Evolutionary conservation across 208 protist genomes (phyloP).

Genomic region (Crithidia fasciculata): DNA sequence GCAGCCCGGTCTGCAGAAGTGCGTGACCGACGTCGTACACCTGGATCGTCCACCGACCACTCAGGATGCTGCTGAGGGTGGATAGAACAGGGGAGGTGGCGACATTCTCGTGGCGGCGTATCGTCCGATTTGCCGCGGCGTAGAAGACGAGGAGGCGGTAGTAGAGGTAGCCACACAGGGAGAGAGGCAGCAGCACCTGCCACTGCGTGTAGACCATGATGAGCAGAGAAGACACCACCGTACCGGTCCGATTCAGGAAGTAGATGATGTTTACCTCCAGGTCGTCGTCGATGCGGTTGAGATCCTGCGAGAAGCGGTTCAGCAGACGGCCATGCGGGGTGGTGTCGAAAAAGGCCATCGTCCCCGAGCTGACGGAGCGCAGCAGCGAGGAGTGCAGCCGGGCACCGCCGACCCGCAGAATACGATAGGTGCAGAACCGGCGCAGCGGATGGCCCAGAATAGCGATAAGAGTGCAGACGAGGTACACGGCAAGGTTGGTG

Average conservation of each 20-base stretch:
- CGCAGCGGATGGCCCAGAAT: slow-evolving; percentile 8
- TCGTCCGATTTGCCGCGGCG: slow-evolving; percentile 69
- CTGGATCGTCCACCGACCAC: slow-evolving; percentile 79
- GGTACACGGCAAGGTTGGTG: slow-evolving; percentile 15
- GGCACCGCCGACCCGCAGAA: slow-evolving; percentile 36
- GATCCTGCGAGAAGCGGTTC: slow-evolving; percentile 82
- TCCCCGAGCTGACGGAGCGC: slow-evolving; percentile 43
- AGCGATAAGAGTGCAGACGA: neutral
- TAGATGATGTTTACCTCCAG: slow-evolving; percentile 48
- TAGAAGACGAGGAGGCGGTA: slow-evolving; percentile 91
- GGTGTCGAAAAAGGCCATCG: slow-evolving; percentile 57
- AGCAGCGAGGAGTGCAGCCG: slow-evolving; percentile 55
- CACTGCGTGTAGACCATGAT: slow-evolving; percentile 21
- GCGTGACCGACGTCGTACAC: slow-evolving; percentile 46
- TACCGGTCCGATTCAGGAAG: slow-evolving; percentile 13
- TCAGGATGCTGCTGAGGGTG: slow-evolving; percentile 77
- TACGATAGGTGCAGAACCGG: slow-evolving; percentile 18
- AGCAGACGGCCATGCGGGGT: slow-evolving; percentile 65
- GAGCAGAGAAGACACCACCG: slow-evolving; percentile 29
- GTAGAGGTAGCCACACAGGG: slow-evolving; percentile 47
- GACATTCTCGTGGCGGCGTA: slow-evolving; percentile 83
- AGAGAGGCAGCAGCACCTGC: slow-evolving; percentile 34
- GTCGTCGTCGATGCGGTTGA: slow-evolving; percentile 69
- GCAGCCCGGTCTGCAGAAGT: slow-evolving; percentile 25
- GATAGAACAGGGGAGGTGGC: slow-evolving; percentile 91